phyloP scores from a whole-genome alignment of 2,329 filamentous ascomycete species.

The Lomentospora prolificans region DNA sequence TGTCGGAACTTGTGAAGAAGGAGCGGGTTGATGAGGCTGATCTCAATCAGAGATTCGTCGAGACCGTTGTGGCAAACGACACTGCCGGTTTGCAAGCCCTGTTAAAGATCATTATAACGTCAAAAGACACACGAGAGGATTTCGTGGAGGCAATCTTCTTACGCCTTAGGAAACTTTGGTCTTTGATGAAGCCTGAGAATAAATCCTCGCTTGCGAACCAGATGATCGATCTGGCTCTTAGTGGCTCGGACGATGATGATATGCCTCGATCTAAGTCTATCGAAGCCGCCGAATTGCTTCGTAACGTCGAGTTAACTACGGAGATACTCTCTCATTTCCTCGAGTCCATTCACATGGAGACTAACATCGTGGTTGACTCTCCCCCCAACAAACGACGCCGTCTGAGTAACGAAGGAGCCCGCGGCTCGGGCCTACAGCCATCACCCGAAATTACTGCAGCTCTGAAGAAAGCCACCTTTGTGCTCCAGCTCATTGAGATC shows the following conservation, averaged over 20 bases:
- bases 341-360: conserved; percentile 62
- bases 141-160: conserved; percentile 57
- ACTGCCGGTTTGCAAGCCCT: conserved; percentile 39
- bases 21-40: conserved; percentile 32
- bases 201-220: conserved; percentile 50
- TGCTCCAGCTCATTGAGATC: conserved; percentile 78
- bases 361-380: conserved; percentile 60
- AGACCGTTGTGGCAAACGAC: conserved; percentile 45
- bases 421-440: conserved; percentile 49
- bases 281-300: conserved; percentile 62
- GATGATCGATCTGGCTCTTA: conserved; percentile 53
- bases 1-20: conserved; percentile 27
- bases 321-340: conserved; percentile 64
- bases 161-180: conserved; percentile 64
- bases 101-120: conserved; percentile 32
- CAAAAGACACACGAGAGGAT: conserved; percentile 26
- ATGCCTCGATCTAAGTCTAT: conserved; percentile 20
- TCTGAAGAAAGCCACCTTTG: conserved; percentile 71
- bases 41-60: conserved; percentile 35
- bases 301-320: conserved; percentile 63
- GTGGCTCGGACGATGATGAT: conserved; percentile 23
- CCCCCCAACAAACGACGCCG: conserved; percentile 71
- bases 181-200: conserved; percentile 54
- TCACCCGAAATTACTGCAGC: conserved; percentile 56
- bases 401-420: conserved; percentile 60